These are phyloP conservation scores for Saksenaea oblongispora DNA, from an alignment of 371 early-diverging fungal genomes.

Conservation along the genomic window DNA sequence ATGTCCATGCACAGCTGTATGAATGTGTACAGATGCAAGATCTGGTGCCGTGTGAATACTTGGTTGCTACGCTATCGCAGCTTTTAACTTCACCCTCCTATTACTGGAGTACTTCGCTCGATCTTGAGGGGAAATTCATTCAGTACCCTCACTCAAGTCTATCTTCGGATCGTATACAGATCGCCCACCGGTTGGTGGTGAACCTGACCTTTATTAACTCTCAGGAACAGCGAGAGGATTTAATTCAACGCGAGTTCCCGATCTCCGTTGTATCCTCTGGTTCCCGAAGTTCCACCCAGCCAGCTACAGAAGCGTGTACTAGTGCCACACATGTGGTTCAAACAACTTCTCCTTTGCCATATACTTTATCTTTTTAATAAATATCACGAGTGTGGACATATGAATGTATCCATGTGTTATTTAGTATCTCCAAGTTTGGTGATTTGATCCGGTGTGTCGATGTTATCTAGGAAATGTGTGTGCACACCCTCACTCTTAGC, in stretches of 20 bases:
- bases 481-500: constrained; percentile 24
- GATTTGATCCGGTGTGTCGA: constrained; percentile 22
- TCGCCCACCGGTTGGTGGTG: neutral
- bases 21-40: neutral
- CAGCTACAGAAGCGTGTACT: no score
- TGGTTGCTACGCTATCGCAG: neutral
- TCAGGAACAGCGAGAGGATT: neutral
- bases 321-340: neutral
- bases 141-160: neutral
- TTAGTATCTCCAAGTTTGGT: neutral
- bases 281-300: no score
- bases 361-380: neutral
- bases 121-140: neutral
- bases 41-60: neutral
- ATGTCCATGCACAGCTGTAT: neutral
- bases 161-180: neutral
- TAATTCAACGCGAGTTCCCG: neutral
- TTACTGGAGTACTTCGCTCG: neutral
- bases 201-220: neutral
- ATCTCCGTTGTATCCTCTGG: no score
- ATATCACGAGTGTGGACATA: neutral
- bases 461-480: constrained; percentile 11
- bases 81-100: neutral
- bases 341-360: neutral
- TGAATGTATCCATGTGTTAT: neutral